phyloP scores from a whole-genome alignment of 208 protist genomes.

The Trypanosomatidae sp. region DNA sequence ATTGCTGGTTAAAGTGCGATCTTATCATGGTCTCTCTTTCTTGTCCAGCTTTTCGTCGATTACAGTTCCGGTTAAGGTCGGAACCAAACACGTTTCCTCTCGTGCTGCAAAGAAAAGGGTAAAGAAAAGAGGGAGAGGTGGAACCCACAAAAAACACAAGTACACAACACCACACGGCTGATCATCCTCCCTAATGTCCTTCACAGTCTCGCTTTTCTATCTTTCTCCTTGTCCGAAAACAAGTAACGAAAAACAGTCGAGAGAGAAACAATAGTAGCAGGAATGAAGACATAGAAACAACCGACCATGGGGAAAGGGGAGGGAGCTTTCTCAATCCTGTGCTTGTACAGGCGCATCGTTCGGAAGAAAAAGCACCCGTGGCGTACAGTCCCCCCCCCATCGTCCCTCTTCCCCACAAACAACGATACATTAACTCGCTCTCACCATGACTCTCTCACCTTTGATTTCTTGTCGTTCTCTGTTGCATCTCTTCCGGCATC shows the following conservation, averaged over 20 bases:
- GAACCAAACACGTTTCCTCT: conserved; percentile 27
- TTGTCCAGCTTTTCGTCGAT: not conserved
- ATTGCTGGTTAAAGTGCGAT: not conserved
- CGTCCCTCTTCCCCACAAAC: not conserved
- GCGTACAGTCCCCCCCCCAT: not conserved
- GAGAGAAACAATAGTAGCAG: not conserved
- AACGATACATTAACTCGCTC: not conserved
- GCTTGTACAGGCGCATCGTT: not conserved
- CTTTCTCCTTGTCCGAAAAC: not conserved
- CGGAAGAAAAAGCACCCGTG: not conserved
- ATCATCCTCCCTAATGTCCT: not conserved
- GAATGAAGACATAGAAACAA: not conserved
- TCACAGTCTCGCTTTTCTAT: not conserved
- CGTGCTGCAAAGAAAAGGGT: not conserved
- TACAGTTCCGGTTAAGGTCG: conserved; percentile 13
- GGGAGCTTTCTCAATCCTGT: not conserved
- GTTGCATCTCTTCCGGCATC: not conserved
- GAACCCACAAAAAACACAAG: not conserved
- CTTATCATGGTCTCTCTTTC: not conserved
- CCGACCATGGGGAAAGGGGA: not conserved
- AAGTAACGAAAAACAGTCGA: not conserved
- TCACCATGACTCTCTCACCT: not conserved
- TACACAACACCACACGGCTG: not conserved
- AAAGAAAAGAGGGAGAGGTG: not conserved
- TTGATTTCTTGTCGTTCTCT: not conserved